Evolutionary conservation across 495 filamentous ascomycete genomes (phyloP).

Genomic region (Pseudevernia furfuracea): DNA sequence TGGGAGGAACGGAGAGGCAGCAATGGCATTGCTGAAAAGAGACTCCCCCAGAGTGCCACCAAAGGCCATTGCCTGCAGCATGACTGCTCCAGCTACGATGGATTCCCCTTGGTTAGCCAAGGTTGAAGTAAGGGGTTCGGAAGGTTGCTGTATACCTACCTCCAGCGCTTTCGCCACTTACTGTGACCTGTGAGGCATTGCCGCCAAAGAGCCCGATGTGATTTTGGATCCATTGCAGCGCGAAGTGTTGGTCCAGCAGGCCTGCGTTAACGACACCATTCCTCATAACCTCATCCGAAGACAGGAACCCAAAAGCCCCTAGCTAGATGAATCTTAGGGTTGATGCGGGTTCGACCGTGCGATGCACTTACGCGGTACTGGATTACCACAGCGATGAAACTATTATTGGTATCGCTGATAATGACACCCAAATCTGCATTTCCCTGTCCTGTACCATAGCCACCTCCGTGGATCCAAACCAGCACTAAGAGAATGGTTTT

Average conservation of each 20-base stretch:
- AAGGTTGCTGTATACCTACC: too few relatives aligned
- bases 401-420: constrained; percentile 21
- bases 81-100: too few relatives aligned
- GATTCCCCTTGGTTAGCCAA: too few relatives aligned
- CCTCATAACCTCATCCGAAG: constrained; percentile 44
- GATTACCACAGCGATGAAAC: constrained; percentile 33
- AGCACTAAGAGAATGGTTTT: too few relatives aligned
- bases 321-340: too few relatives aligned
- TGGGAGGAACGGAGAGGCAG: constrained; percentile 46
- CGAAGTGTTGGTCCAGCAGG: constrained; percentile 42
- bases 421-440: constrained; percentile 20
- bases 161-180: constrained; percentile 49
- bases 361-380: constrained; percentile 48
- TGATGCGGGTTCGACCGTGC: too few relatives aligned
- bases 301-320: constrained; percentile 53
- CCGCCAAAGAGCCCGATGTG: constrained; percentile 47
- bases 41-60: constrained; percentile 37
- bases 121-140: too few relatives aligned
- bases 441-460: constrained; percentile 33
- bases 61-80: constrained; percentile 47
- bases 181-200: constrained; percentile 44
- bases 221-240: constrained; percentile 47
- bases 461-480: constrained; percentile 56
- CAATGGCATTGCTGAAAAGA: constrained; percentile 40
- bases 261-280: constrained; percentile 47